These are phyloP conservation scores for Hyphodiscus hymeniophilus DNA, from an alignment of 495 filamentous ascomycete species.

Conservation along the genomic window DNA sequence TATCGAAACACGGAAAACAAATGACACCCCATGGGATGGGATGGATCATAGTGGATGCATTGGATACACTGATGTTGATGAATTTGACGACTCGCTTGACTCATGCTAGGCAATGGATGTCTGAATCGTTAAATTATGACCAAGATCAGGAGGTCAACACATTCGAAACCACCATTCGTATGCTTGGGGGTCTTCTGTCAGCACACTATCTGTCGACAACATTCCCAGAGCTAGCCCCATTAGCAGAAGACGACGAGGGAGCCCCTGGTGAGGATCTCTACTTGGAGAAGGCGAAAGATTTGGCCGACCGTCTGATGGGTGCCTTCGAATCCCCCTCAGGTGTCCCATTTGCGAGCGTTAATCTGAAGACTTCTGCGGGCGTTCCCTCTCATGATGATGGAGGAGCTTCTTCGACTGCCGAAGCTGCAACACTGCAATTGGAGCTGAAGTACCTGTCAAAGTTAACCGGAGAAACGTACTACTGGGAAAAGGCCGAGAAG, in stretches of 20 bases:
- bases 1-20: slow-evolving; percentile 68
- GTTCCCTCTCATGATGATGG: slow-evolving; percentile 71
- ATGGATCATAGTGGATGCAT: slow-evolving; percentile 95
- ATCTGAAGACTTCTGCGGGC: slow-evolving; percentile 66
- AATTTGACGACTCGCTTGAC: slow-evolving; percentile 82
- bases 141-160: slow-evolving; percentile 94
- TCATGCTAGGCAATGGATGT: slow-evolving; percentile 85
- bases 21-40: slow-evolving; percentile 82
- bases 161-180: slow-evolving; percentile 97
- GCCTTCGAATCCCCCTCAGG: slow-evolving; percentile 84
- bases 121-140: slow-evolving; percentile 72
- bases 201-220: slow-evolving; percentile 84
- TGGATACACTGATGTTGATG: slow-evolving; percentile 98
- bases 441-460: slow-evolving; percentile 98
- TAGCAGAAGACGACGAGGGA: slow-evolving; percentile 34
- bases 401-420: slow-evolving; percentile 90
- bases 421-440: slow-evolving; percentile 85
- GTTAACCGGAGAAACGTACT: slow-evolving; percentile 83
- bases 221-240: slow-evolving; percentile 61
- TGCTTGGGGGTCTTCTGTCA: slow-evolving; percentile 90
- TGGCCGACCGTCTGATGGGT: slow-evolving; percentile 77
- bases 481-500: slow-evolving; percentile 70
- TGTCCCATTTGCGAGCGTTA: slow-evolving; percentile 84
- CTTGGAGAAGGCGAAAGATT: slow-evolving; percentile 88
- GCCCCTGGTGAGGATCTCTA: slow-evolving; percentile 80